Evolutionary conservation across 345 rosid genomes (phyloP), one percentile per base, ranked within the genome.

Genomic region (Acer campestre): DNA sequence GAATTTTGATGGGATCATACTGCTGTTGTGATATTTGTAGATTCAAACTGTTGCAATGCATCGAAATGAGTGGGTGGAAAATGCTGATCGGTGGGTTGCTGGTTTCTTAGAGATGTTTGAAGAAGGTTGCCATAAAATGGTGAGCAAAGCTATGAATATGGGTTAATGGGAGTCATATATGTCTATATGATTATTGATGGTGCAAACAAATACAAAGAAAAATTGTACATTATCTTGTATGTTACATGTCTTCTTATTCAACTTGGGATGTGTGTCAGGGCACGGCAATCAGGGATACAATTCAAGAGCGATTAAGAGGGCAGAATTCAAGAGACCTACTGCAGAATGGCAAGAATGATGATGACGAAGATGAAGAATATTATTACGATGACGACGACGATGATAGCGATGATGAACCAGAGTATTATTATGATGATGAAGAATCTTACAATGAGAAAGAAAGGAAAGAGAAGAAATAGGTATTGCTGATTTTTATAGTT

Each of bases 111-210:
- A 94, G 86, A 92, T 94, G 92, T 96, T 96, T 40, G 99, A 96
- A 86, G 99, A 96, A 90, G 91, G 99, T 71, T 96, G 94, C 80
- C 99, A 96, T 82, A 96, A 96, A 85, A 91, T 96, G 99, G 99
- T 94, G 62, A 88, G 92, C 48, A 49, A 79, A 67, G 44, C 51
- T 38, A 20, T 58, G 29, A 40, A 25, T 74, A 11, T 14, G 38
- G 76, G 11, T 7, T 42, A 42, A 42, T 42, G 11, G 46, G 46
- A 42, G 46, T 42, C 46, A 42, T 42, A 40, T 40, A 42, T 42
- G 46, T 1, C 0, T 46, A 9, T 9, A 46, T 10, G 49, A 29
- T 22, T 65, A 10, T 40, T 20, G 10, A n/a, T 38, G 18, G 38
- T 48, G 38, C 58, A 16, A 35, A 8, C 25, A 6, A 53, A 1